A percentile compares a stretch with the other conserved stretches of the same genome.
Evolutionary conservation across 1,284 basidiomycete genomes (phyloP).

Genomic region (Tausonia pullulans): DNA sequence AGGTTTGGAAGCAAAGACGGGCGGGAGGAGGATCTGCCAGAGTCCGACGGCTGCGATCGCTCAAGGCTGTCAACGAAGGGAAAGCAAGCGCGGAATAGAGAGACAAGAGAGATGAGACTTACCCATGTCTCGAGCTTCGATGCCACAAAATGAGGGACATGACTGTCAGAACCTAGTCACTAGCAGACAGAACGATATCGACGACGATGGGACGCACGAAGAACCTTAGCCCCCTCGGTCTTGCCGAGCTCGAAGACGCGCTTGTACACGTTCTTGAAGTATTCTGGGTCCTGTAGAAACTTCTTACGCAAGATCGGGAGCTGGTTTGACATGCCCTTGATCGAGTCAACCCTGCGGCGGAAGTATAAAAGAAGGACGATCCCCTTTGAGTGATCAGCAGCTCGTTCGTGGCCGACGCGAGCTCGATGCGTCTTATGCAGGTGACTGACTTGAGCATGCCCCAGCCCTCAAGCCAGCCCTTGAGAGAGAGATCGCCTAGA

Average conservation of each 20-base stretch:
- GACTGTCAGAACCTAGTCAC: constrained; percentile 49
- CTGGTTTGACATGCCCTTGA: constrained; percentile 52
- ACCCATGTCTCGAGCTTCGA: not conserved
- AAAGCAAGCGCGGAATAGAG: not conserved
- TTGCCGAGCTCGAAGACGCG: constrained; percentile 81
- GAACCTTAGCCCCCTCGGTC: constrained; percentile 47
- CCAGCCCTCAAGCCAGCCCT: constrained; percentile 25
- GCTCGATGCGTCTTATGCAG: not conserved
- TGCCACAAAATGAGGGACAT: not conserved
- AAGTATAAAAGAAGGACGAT: not conserved
- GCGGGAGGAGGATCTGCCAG: constrained; percentile 73
- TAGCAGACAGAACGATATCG: no score
- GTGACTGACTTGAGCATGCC: constrained; percentile 16
- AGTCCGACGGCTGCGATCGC: constrained; percentile 43
- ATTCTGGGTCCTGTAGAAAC: constrained; percentile 54
- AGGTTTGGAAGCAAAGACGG: constrained; percentile 61
- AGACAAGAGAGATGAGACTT: not conserved
- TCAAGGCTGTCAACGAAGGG: constrained; percentile 49
- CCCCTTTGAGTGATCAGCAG: not conserved
- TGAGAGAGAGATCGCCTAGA: constrained; percentile 4
- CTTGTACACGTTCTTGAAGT: constrained; percentile 79
- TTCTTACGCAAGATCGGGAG: constrained; percentile 50
- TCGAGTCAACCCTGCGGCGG: constrained; percentile 52
- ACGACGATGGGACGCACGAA: not conserved
- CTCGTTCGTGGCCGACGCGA: not conserved